Evolutionary conservation across 352 stramenopile genomes (phyloP), one percentile per base, ranked within the genome.

Genomic region (Pythium aphanidermatum): DNA sequence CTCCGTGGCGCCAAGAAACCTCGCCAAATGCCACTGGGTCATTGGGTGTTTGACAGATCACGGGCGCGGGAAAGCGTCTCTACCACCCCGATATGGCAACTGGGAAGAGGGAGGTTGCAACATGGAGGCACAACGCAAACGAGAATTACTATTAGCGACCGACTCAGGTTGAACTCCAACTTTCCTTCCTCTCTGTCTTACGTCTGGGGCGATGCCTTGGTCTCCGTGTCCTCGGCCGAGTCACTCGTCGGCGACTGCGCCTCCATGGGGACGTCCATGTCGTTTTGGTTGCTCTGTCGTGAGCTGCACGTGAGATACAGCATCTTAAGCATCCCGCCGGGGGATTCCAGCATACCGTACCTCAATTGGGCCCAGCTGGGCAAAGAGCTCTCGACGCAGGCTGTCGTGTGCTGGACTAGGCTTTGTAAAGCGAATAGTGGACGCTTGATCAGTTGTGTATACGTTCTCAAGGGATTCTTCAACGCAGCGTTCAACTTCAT

Each of bases 381-480:
- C 73, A 29, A 91, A 91, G n/a, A 92, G 67, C 36, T 92, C 81
- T 21, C 79, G 64, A 14, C 77, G 75, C 31, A 92, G 39, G 36
- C 83, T 88, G 23, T 92, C 77, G 42, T 92, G 81, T 16, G 77
- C 77, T 0, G 81, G 81, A 28, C 75, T 90, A 40, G 84, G 77
- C 55, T 89, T 88, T 11, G 81, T 90, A 35, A 92, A 92, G 33
- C 75, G 81, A 37, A 92, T 86, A 8, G 76, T 97, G 24, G 88
- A 97, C 28, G 75, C 79, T 26, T 86, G 74, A 21, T 97, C 86
- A 60, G 97, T 97, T 33, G 90, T 85, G 69, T 96, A 98, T 19
- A 97, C 79, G 35, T 75, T 83, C 61, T 93, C 85, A 34, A 98
- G 89, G n/a, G 87, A 97, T 57, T 95, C 78, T 27, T 89, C 76